Evolutionary conservation across 2,329 filamentous ascomycete species (phyloP), one percentile per base, ranked within the genome.

Genomic region (Aureobasidium sp.): DNA sequence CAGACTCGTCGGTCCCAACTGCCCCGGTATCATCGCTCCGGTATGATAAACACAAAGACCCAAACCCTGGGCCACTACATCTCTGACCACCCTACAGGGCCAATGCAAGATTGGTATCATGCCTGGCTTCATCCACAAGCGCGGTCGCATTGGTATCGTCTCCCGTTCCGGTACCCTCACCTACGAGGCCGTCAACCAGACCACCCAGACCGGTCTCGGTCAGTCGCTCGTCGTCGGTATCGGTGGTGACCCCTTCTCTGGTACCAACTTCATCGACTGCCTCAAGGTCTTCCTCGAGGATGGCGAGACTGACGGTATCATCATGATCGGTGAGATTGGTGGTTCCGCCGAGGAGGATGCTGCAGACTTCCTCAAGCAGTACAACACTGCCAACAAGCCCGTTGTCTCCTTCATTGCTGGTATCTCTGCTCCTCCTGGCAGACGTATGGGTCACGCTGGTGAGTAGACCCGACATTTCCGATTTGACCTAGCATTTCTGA

Each of bases 51-150:
- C n/a, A 35, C 17, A 35, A 49, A 22, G 24, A 19, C 27, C 31
- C 29, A 44, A 44, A 11, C 4, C 24, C 11, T 17, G 37, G 17
- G 33, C 22, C 24, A 22, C 31, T 37, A 48, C 19, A 27, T 49
- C 24, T 48, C 61, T 63, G 52, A 63, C 47, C 14, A 19, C 14
- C 39, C 35, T 39, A n/a, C 60, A 86, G 79, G 94, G 93, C 71
- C 93, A 96, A 85, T 99, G 94, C 86, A 99, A 99, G 83, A 97
- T 99, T 74, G 94, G 94, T 75, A 99, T 99, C 81, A 97, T 99
- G 94, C 91, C 94, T 67, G 94, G 94, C 72, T 97, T 97, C 84
- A 97, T 99, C 81, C 94, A 99, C 87, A 97, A 97, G 86, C 91
- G 92, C 78, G 94, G 94, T 71, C 92, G 94, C 77, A 92, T 99